Evolutionary conservation across 805 yeast species (phyloP).

Genomic region (Yarrowia phangngaensis): DNA sequence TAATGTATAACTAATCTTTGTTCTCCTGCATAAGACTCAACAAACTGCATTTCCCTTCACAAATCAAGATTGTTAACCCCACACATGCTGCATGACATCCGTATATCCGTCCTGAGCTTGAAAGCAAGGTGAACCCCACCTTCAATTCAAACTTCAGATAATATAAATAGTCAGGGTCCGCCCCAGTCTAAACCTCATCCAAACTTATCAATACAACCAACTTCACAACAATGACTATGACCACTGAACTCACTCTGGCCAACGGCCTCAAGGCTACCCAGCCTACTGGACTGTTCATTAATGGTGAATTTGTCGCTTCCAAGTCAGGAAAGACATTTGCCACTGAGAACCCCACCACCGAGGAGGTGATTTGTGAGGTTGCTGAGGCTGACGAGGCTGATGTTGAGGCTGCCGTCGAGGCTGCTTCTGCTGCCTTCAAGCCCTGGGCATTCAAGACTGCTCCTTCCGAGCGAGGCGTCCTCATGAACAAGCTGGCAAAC

Average conservation of each 20-base stretch:
- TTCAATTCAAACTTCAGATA: neutral
- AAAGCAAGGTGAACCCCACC: conserved; percentile 4
- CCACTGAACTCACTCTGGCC: conserved; percentile 45
- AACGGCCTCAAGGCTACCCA: conserved; percentile 63
- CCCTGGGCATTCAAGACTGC: conserved; percentile 71
- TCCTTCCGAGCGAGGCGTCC: conserved; percentile 51
- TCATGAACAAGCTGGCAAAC: conserved; percentile 71
- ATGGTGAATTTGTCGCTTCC: conserved; percentile 68
- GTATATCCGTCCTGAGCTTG: conserved; percentile 14
- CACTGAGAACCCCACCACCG: conserved; percentile 45
- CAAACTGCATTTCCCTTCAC: neutral
- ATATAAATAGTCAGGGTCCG: conserved; percentile 2
- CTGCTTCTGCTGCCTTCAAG: conserved; percentile 73
- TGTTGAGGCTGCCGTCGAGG: conserved; percentile 76
- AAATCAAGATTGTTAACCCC: conserved; percentile 3
- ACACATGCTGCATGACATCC: conserved; percentile 17
- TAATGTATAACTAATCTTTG: too few relatives aligned
- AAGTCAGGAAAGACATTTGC: conserved; percentile 56
- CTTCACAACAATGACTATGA: conserved; percentile 14
- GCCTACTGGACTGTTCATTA: conserved; percentile 86
- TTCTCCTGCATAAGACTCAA: too few relatives aligned
- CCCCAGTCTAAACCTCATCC: neutral
- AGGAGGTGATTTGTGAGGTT: conserved; percentile 60
- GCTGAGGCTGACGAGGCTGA: conserved; percentile 74
- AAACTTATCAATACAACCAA: neutral